These are phyloP conservation scores for Aureobasidium sp. DNA, from an alignment of 2,329 filamentous ascomycete species.

Conservation along the genomic window DNA sequence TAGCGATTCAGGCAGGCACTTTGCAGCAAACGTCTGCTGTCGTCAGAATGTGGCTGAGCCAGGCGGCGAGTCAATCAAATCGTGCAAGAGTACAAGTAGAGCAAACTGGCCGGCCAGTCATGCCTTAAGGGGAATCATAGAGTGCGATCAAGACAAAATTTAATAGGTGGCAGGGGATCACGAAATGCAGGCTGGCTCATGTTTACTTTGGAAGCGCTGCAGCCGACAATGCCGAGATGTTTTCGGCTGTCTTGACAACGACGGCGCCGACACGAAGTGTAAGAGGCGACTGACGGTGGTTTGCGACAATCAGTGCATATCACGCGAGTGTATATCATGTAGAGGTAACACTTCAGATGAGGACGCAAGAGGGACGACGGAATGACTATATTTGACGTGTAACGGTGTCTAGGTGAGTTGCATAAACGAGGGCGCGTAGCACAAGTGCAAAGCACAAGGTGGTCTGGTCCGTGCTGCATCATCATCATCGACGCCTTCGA, in stretches of 20 bases:
- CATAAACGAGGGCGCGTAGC: background rate
- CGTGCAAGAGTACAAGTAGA: background rate
- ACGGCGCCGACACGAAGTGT: background rate
- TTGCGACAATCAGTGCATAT: background rate
- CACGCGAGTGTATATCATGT: background rate
- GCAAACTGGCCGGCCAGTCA: background rate
- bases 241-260: slow-evolving; percentile 9
- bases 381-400: background rate
- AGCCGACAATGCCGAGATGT: background rate
- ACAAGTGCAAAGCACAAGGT: background rate
- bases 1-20: slow-evolving; percentile 1
- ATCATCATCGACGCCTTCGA: slow-evolving; percentile 12
- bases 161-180: background rate
- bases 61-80: background rate
- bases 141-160: background rate
- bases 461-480: background rate
- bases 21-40: slow-evolving; percentile 7
- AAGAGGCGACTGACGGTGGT: background rate
- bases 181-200: background rate
- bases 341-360: background rate
- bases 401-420: background rate
- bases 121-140: background rate
- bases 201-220: slow-evolving; percentile 1
- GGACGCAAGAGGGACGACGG: background rate
- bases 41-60: slow-evolving; percentile 19